Conservation (phyloP, 1,284 basidiomycete species). For the Mycosarcoma maydis region DNA sequence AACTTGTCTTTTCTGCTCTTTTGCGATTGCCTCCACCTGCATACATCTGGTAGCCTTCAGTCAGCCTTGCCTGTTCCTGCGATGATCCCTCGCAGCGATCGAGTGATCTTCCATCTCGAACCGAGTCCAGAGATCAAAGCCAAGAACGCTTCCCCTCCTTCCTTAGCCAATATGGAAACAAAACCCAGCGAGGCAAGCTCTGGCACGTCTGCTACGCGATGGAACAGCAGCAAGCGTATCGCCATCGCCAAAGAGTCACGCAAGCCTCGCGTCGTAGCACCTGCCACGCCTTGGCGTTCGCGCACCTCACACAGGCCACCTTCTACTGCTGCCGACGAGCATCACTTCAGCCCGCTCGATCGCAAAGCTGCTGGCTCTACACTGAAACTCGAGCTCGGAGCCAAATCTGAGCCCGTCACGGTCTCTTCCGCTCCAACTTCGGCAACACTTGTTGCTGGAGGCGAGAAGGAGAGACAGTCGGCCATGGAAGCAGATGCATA, state of each 20-base stretch:
- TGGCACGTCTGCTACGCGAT: neutral
- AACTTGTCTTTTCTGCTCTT: neutral
- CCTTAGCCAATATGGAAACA: neutral
- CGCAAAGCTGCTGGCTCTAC: conserved; percentile 11
- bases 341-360: conserved; percentile 25
- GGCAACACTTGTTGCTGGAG: conserved; percentile 16
- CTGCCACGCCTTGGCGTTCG: conserved; percentile 34
- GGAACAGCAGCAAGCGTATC: conserved; percentile 9
- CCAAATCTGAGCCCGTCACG: conserved; percentile 1
- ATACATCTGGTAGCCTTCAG: too few relatives aligned
- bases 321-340: conserved; percentile 1
- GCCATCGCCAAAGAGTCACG: conserved; percentile 13
- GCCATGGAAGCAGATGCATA: conserved; percentile 9
- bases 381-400: conserved; percentile 15
- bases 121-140: neutral
- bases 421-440: conserved; percentile 25
- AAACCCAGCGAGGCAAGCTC: neutral
- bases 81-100: conserved; percentile 33
- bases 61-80: too few relatives aligned
- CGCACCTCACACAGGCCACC: conserved; percentile 24
- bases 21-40: neutral
- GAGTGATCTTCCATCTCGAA: conserved; percentile 16
- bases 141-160: conserved; percentile 4
- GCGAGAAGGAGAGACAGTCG: conserved; percentile 7
- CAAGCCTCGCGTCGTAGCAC: conserved; percentile 10